phyloP scores from a whole-genome alignment of 2,329 filamentous ascomycete species.

The Aspergillus felis region DNA sequence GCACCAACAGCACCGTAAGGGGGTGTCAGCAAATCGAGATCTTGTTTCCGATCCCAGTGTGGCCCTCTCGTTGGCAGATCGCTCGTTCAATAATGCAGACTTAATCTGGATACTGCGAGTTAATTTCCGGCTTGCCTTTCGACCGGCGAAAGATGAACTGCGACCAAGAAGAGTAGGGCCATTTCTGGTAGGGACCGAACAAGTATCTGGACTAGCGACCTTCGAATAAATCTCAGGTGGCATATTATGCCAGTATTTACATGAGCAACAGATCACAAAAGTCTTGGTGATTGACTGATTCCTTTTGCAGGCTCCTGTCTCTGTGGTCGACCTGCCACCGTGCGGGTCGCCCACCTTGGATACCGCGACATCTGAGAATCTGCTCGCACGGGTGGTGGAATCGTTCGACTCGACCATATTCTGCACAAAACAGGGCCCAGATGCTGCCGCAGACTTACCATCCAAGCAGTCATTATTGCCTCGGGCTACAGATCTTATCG shows the following conservation, averaged over 20 bases:
- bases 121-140: background rate
- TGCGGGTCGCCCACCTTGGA: conserved; percentile 1
- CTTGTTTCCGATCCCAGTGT: conserved; percentile 9
- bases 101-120: background rate
- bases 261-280: conserved; percentile 43
- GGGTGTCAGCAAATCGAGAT: conserved; percentile 39
- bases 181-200: background rate
- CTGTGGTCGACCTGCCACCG: conserved; percentile 10
- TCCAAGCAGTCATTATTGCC: conserved; percentile 2
- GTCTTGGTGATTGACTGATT: conserved; percentile 32
- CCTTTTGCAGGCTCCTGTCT: conserved; percentile 8
- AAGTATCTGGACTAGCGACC: conserved; percentile 25
- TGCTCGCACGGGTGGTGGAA: background rate
- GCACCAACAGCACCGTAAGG: conserved; percentile 69
- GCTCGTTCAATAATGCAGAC: background rate
- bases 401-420: background rate
- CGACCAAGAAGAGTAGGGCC: background rate
- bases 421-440: background rate
- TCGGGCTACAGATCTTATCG: conserved; percentile 11
- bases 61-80: conserved; percentile 1
- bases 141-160: background rate
- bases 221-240: conserved; percentile 38
- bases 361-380: background rate
- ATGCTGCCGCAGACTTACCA: background rate
- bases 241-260: conserved; percentile 43